phyloP scores from a whole-genome alignment of 164 flowering plant species.

The Dillenia turbinata region DNA sequence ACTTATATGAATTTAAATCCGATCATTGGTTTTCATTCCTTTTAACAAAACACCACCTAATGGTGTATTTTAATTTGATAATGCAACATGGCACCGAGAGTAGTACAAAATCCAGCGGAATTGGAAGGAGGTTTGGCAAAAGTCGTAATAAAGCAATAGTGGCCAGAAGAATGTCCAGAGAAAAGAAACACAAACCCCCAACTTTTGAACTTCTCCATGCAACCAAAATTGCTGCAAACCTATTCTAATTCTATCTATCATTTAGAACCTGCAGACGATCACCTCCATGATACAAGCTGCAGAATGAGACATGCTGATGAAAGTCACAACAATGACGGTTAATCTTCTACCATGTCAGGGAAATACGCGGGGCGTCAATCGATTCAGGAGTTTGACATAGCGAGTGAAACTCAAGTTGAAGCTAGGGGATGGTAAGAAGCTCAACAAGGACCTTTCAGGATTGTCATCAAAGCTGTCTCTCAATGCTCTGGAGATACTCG shows the following conservation, averaged over 20 bases:
- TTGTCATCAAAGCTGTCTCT: constrained; percentile 39
- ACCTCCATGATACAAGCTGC: constrained; percentile 7
- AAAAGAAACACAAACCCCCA: constrained; percentile 32
- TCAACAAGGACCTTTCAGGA: constrained; percentile 3
- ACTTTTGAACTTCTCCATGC: constrained; percentile 31
- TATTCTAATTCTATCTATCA: constrained; percentile 32
- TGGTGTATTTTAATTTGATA: too few species aligned
- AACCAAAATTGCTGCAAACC: constrained; percentile 17
- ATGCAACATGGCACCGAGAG: too few species aligned
- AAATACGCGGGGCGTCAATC: constrained; percentile 16
- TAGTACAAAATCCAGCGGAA: too few species aligned
- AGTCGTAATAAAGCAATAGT: constrained; percentile 24
- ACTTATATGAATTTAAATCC: too few species aligned
- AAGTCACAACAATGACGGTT: constrained; percentile 8
- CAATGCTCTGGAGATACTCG: constrained; percentile 44
- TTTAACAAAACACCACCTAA: too few species aligned
- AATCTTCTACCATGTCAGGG: constrained; percentile 5
- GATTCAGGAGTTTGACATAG: constrained; percentile 25
- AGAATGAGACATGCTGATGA: constrained; percentile 4
- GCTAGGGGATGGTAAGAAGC: constrained; percentile 10
- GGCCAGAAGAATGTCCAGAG: constrained; percentile 38
- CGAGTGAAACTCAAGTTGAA: constrained; percentile 23
- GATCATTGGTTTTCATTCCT: too few species aligned
- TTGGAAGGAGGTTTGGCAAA: too few species aligned
- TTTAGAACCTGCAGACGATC: constrained; percentile 23